Percentiles rank a stretch among this genome's conserved stretches.
These are phyloP conservation scores for Pinus tabuliformis DNA, from an alignment of 75 land plant genomes.

Conservation along the genomic window DNA sequence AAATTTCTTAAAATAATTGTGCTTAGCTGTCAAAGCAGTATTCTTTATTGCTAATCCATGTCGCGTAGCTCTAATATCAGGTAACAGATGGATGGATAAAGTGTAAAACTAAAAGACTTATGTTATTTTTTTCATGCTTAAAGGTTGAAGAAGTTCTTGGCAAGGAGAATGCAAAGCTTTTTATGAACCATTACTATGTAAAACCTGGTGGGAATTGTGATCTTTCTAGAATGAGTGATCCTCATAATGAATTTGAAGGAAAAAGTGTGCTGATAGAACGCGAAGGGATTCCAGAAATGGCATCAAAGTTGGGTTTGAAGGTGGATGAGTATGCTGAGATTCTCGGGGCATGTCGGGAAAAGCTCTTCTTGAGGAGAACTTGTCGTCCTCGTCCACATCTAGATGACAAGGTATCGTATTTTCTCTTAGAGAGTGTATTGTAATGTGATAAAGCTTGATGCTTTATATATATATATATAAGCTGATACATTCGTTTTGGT, in stretches of 20 bases:
- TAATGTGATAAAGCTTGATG: background rate
- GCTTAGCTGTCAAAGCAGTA: background rate
- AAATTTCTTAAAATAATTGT: background rate
- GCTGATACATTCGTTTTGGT: background rate
- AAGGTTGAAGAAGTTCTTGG: conserved; percentile 89
- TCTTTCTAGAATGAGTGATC: conserved; percentile 95
- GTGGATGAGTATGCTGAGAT: conserved; percentile 52
- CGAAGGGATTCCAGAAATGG: conserved; percentile 43
- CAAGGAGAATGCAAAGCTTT: conserved; percentile 60
- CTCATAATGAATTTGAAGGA: conserved; percentile 86
- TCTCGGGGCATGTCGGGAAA: conserved; percentile 58
- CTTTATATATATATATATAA: background rate
- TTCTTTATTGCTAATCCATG: background rate
- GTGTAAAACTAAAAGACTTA: too few relatives aligned
- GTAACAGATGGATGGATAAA: too few relatives aligned
- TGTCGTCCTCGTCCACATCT: conserved; percentile 89
- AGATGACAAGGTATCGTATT: conserved; percentile 86
- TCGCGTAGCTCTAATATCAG: too few relatives aligned
- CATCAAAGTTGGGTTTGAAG: conserved; percentile 55
- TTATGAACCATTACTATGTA: conserved; percentile 85
- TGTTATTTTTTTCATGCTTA: too few relatives aligned
- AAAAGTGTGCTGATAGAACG: conserved; percentile 90
- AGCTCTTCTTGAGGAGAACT: conserved; percentile 62
- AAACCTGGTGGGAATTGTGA: conserved; percentile 94
- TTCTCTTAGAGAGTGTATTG: background rate